Percentiles rank a stretch among this genome's conserved stretches.
Conservation (phyloP, 768 basidiomycete species). For the Pisolithus orientalis region DNA sequence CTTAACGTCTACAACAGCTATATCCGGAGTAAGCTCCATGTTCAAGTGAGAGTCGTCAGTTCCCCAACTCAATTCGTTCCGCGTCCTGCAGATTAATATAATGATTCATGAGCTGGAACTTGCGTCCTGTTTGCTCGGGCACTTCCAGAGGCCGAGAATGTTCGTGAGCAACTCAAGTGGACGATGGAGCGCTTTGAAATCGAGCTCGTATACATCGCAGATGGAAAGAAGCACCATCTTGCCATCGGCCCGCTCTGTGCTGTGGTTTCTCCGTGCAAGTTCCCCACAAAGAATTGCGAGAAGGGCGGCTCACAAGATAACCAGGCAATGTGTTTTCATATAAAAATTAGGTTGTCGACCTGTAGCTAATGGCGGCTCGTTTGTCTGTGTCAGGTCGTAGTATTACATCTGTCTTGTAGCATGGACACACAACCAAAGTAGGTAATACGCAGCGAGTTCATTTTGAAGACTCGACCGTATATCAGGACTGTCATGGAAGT, state of each 20-base stretch:
- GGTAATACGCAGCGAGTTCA: conserved; percentile 93
- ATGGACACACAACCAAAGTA: conserved; percentile 85
- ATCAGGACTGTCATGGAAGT: conserved; percentile 91
- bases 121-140: conserved; percentile 83
- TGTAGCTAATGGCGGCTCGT: not conserved
- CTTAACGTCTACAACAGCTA: conserved; percentile 96
- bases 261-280: conserved; percentile 99
- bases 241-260: conserved; percentile 81
- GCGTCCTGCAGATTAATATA: conserved; percentile 50
- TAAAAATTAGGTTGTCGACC: not conserved
- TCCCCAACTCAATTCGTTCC: not conserved
- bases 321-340: conserved; percentile 42
- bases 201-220: conserved; percentile 59
- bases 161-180: conserved; percentile 81
- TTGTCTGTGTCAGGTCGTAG: conserved; percentile 9
- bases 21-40: conserved; percentile 54
- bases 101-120: conserved; percentile 86
- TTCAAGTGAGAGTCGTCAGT: not conserved
- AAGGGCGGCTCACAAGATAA: conserved; percentile 92
- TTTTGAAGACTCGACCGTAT: conserved; percentile 81
- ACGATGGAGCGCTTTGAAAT: conserved; percentile 90
- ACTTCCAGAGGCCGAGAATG: conserved; percentile 88
- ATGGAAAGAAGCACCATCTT: conserved; percentile 63
- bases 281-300: conserved; percentile 91
- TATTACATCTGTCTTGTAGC: conserved; percentile 75